Conservation (phyloP, 2,329 filamentous ascomycete genomes). For the Elsinoe batatas region DNA sequence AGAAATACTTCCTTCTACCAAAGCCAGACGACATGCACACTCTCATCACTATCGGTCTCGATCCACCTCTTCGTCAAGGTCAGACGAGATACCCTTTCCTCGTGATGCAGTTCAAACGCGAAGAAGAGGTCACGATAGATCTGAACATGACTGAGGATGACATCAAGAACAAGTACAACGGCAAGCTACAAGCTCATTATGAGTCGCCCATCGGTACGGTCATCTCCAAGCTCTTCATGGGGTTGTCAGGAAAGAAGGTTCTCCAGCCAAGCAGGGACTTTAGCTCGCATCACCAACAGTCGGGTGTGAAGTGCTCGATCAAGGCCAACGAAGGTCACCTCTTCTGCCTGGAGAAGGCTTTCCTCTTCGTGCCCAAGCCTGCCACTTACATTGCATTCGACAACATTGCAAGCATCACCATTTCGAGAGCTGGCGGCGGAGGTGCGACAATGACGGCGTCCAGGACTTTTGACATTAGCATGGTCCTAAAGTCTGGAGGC, state of each 20-base stretch:
- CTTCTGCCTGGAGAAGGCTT: slow-evolving; percentile 94
- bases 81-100: slow-evolving; percentile 97
- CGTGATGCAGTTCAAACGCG: slow-evolving; percentile 97
- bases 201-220: slow-evolving; percentile 90
- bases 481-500: slow-evolving; percentile 79
- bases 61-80: slow-evolving; percentile 89
- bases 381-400: slow-evolving; percentile 96
- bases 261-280: slow-evolving; percentile 92
- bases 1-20: slow-evolving; percentile 97
- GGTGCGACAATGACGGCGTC: slow-evolving; percentile 68
- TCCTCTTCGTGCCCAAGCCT: slow-evolving; percentile 98
- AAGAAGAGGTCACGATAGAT: slow-evolving; percentile 93
- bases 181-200: slow-evolving; percentile 79
- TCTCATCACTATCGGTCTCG: slow-evolving; percentile 86
- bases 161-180: slow-evolving; percentile 76
- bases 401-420: slow-evolving; percentile 80
- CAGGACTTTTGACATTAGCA: slow-evolving; percentile 93
- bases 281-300: slow-evolving; percentile 82
- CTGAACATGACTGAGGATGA: slow-evolving; percentile 91
- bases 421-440: slow-evolving; percentile 79
- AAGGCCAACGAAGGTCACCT: slow-evolving; percentile 97
- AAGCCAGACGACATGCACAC: slow-evolving; percentile 98
- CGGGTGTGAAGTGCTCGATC: slow-evolving; percentile 98
- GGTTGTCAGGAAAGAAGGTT: slow-evolving; percentile 88
- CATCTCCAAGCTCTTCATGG: slow-evolving; percentile 89